Conservation (phyloP, 2,329 filamentous ascomycete species). For the Zymoseptoria crescenta region DNA sequence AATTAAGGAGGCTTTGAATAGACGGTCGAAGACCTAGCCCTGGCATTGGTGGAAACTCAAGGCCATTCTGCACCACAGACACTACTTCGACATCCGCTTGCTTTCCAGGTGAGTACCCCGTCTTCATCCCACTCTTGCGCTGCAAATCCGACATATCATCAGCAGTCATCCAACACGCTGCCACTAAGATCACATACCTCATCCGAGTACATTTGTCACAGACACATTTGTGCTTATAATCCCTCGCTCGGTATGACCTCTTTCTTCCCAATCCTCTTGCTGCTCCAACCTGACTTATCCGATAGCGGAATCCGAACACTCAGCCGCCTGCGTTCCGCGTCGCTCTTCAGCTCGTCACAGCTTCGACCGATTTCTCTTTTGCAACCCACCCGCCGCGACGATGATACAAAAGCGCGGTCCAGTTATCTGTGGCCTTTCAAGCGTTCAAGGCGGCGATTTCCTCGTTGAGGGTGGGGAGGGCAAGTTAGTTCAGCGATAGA, state of each 20-base stretch:
- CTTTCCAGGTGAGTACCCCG: not conserved
- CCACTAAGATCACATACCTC: no score
- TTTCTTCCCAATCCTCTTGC: not conserved
- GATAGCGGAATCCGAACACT: no score
- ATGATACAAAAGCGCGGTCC: no score
- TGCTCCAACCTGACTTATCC: no score
- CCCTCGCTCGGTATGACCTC: not conserved
- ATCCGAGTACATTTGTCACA: not conserved
- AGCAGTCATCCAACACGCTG: not conserved
- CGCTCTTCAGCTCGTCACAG: no score
- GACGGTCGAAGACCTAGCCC: conserved; percentile 40
- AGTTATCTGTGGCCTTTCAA: no score
- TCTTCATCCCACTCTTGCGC: not conserved
- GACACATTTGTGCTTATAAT: not conserved
- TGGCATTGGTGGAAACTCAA: conserved; percentile 58
- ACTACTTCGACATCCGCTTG: not conserved
- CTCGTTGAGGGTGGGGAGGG: no score
- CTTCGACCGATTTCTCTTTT: no score
- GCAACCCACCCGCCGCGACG: no score
- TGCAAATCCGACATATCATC: not conserved
- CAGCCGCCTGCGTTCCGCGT: no score
- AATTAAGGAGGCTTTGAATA: conserved; percentile 18
- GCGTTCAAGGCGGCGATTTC: no score
- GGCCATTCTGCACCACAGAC: conserved; percentile 39
- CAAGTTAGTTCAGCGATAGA: no score